A percentile compares a stretch with the other conserved stretches of the same genome.
These are phyloP conservation scores for Geotrichum candidum DNA, from an alignment of 1,139 yeast species.

Conservation along the genomic window DNA sequence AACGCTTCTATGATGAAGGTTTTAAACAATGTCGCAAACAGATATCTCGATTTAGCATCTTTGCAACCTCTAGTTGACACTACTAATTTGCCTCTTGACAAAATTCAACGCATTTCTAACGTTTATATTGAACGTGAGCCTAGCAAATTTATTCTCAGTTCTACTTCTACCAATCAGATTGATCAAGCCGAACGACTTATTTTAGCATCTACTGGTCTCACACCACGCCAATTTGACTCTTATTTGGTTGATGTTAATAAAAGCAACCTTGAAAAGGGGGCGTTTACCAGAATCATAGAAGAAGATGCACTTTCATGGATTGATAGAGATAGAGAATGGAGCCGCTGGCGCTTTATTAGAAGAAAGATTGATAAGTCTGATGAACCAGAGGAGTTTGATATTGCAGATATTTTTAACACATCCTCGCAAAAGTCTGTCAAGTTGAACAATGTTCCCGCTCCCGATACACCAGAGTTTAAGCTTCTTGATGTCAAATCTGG, in stretches of 20 bases:
- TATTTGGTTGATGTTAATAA: conserved; percentile 22
- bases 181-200: conserved; percentile 28
- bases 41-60: conserved; percentile 24
- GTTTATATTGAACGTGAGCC: conserved; percentile 27
- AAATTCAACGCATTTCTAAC: conserved; percentile 32
- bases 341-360: conserved; percentile 24
- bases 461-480: conserved; percentile 1
- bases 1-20: conserved; percentile 30
- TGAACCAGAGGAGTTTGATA: background rate
- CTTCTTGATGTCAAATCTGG: background rate
- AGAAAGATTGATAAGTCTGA: conserved; percentile 1
- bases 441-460: conserved; percentile 3
- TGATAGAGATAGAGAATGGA: conserved; percentile 29
- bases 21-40: conserved; percentile 22
- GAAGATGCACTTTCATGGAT: conserved; percentile 33
- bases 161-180: conserved; percentile 22
- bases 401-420: conserved; percentile 10
- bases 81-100: conserved; percentile 21
- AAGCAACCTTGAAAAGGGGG: conserved; percentile 17
- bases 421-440: background rate
- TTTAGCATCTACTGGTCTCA: conserved; percentile 23
- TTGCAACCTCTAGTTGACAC: conserved; percentile 22
- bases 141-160: conserved; percentile 24
- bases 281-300: conserved; percentile 26
- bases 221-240: conserved; percentile 19